phyloP scores from a whole-genome alignment of 2,329 filamentous ascomycete species.

The Diaporthe ilicicola region DNA sequence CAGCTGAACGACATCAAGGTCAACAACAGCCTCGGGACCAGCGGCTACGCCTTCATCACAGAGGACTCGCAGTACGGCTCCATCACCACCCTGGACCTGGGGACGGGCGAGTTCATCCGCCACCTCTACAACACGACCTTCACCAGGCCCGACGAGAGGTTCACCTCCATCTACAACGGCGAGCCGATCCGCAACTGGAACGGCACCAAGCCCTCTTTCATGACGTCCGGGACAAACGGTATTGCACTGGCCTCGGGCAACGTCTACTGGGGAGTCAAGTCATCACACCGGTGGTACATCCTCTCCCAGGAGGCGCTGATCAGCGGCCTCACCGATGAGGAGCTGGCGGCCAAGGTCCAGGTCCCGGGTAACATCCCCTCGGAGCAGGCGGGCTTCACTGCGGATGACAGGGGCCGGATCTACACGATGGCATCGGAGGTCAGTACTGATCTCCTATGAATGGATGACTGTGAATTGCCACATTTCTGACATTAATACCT shows the following conservation, averaged over 20 bases:
- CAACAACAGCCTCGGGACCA: neutral
- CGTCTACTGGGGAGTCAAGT: neutral
- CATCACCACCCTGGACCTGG: neutral
- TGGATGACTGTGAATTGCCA: too few species aligned
- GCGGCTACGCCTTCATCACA: neutral
- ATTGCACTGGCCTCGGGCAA: neutral
- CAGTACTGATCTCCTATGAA: neutral
- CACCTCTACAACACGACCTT: conserved; percentile 1
- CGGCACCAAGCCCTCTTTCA: neutral
- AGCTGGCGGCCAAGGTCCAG: neutral
- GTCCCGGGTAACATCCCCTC: neutral
- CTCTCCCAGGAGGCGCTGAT: neutral
- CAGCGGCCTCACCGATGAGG: neutral
- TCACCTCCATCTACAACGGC: conserved; percentile 3
- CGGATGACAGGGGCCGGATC: neutral
- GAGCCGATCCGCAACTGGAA: conserved; percentile 9
- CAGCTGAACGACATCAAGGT: conserved; percentile 1
- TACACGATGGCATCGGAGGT: conserved; percentile 1
- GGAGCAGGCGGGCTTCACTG: conserved; percentile 5
- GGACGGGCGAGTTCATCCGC: neutral
- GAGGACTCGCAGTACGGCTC: conserved; percentile 4
- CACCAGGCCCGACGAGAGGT: conserved; percentile 1
- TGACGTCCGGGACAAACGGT: neutral
- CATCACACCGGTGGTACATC: neutral
- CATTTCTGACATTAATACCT: neutral